phyloP scores from a whole-genome alignment of 2,329 filamentous ascomycete species.

The Sporothrix sp. region DNA sequence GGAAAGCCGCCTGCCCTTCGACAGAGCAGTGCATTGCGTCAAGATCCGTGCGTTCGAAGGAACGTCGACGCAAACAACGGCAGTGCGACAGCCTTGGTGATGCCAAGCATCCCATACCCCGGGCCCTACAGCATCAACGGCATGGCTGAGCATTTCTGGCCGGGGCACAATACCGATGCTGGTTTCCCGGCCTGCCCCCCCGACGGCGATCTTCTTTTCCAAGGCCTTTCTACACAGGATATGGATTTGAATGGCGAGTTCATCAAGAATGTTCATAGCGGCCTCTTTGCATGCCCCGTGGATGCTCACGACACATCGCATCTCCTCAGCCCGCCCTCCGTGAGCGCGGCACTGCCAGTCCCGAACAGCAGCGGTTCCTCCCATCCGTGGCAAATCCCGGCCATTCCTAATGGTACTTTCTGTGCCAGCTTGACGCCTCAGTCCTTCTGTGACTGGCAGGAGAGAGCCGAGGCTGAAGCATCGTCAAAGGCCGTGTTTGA shows the following conservation, averaged over 20 bases:
- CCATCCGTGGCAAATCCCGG: neutral
- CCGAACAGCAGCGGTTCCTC: neutral
- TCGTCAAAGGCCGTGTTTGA: neutral
- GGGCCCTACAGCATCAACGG: slow-evolving; percentile 12
- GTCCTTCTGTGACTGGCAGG: neutral
- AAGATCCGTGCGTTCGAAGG: neutral
- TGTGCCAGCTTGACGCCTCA: no score
- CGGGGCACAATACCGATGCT: slow-evolving; percentile 2
- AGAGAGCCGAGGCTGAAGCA: neutral
- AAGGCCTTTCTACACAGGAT: neutral
- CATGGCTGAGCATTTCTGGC: slow-evolving; percentile 10
- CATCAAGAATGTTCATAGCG: neutral
- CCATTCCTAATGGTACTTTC: neutral
- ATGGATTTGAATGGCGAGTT: neutral
- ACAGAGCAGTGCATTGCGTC: neutral
- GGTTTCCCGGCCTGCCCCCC: slow-evolving; percentile 6
- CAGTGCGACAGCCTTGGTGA: neutral
- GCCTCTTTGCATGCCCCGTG: neutral
- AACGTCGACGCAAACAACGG: neutral
- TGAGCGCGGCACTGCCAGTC: neutral
- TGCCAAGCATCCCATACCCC: neutral
- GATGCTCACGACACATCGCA: neutral
- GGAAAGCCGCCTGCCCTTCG: neutral
- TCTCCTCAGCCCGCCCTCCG: neutral
- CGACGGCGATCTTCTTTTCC: slow-evolving; percentile 8